These are phyloP conservation scores for Coemansia sp. DNA, from an alignment of 192 early-diverging fungal genomes.

Conservation along the genomic window DNA sequence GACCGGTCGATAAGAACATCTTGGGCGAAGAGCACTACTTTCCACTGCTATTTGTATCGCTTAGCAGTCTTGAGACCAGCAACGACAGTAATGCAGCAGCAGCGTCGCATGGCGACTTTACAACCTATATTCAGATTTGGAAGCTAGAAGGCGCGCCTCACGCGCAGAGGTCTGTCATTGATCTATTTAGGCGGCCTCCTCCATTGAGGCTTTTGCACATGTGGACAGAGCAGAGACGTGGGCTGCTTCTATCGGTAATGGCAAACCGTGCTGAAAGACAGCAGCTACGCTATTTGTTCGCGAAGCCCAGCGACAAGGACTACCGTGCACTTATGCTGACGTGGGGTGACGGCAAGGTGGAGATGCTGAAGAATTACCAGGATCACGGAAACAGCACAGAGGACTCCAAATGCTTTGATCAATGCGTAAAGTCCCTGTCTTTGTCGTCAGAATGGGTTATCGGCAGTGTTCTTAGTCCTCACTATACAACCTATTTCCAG, in stretches of 20 bases:
- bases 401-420: constrained; percentile 30
- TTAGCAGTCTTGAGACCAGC: constrained; percentile 11
- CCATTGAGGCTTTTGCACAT: constrained; percentile 37
- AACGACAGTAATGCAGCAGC: not conserved
- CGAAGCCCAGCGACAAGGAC: constrained; percentile 48
- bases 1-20: constrained; percentile 43
- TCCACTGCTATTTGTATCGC: constrained; percentile 48
- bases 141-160: constrained; percentile 46
- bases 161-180: constrained; percentile 38
- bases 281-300: constrained; percentile 55
- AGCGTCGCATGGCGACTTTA: constrained; percentile 1
- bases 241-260: constrained; percentile 43
- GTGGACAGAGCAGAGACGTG: constrained; percentile 44
- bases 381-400: constrained; percentile 9
- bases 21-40: constrained; percentile 50
- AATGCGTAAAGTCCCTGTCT: constrained; percentile 27
- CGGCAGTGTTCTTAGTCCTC: constrained; percentile 49
- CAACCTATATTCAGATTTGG: constrained; percentile 50
- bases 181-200: constrained; percentile 38
- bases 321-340: constrained; percentile 54
- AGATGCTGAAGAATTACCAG: constrained; percentile 53
- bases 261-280: constrained; percentile 55
- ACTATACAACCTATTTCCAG: constrained; percentile 51
- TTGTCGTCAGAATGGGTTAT: constrained; percentile 31
- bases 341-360: constrained; percentile 50